Base-by-base conservation (phyloP, 2,329 filamentous ascomycete species). In the Cryphonectria parasitica region DNA sequence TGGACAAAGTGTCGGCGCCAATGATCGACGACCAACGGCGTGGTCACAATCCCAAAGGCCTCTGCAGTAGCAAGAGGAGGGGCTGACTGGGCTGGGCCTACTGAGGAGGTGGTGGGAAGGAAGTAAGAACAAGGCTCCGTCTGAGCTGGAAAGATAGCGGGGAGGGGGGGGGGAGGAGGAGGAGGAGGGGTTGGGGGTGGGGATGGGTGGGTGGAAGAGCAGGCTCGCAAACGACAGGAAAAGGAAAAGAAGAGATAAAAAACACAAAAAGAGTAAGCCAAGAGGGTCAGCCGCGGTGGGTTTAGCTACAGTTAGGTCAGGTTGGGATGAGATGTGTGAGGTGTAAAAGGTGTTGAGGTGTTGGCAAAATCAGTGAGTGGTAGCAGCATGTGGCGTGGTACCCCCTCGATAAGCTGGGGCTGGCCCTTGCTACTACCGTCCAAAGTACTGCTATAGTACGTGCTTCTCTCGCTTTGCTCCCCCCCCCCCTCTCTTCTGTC, bases 371-470 rank as follows among this genome's bases (percentile, higher is more conserved):
- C 19, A 39, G 36, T 39, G 36, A 31, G 34, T 22, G 31, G 58
- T 61, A 10, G 58, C 58, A 61, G 58, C 58, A 34, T 61, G 58
- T 34, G 58, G n/a, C 31, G 58, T 61, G 58, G 41, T 64, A 64
- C 63, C 63, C 63, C 63, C 63, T 64, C 63, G 28, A 64, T 64
- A 49, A 64, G 63, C 63, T 64, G 41, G 63, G 43, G 25, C 63
- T 52, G 63, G 63, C 63, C 45, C 45, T 49, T 49, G 45, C 8
- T 49, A 19, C 22, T 49, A 49, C 22, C 22, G 63, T 52, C 43
- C 25, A 28, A 49, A 28, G 41, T 49, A 49, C 45, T 49, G 8
- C 45, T 49, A n/a, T 11, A 19, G 45, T 49, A n/a, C 45, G 45
- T 49, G 22, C 45, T 49, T 39, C 31, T 34, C 10, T 22, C 13